These are phyloP conservation scores for Solanum ahanhuiri DNA, from an alignment of 257 asterid species.

Conservation along the genomic window DNA sequence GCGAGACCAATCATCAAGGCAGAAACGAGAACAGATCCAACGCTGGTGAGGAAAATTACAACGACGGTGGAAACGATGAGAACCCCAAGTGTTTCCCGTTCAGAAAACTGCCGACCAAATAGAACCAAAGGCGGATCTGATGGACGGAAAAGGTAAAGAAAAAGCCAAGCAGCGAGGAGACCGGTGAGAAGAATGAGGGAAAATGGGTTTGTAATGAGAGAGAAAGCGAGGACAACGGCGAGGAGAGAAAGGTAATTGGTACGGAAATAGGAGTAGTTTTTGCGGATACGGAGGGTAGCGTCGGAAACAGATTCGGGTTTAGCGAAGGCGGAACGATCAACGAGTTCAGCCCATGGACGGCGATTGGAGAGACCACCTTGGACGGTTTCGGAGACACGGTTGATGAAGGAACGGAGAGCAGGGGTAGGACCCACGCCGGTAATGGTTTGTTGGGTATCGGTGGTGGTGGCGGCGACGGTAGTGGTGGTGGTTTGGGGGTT, in stretches of 20 bases:
- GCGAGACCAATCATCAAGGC: slow-evolving; percentile 71
- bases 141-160: slow-evolving; percentile 84
- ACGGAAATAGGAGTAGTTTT: slow-evolving; percentile 56
- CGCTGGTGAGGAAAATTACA: slow-evolving; percentile 77
- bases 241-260: slow-evolving; percentile 52
- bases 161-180: slow-evolving; percentile 78
- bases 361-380: slow-evolving; percentile 52
- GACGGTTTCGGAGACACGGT: slow-evolving; percentile 36
- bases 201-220: slow-evolving; percentile 58
- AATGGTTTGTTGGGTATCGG: slow-evolving; percentile 3
- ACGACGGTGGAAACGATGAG: slow-evolving; percentile 34
- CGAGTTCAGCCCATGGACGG: slow-evolving; percentile 79
- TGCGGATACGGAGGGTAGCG: slow-evolving; percentile 66
- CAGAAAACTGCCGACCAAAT: slow-evolving; percentile 76
- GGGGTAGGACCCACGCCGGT: slow-evolving; percentile 18
- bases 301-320: slow-evolving; percentile 73
- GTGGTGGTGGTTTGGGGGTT: slow-evolving; percentile 18
- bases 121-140: slow-evolving; percentile 62
- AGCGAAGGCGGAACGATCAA: slow-evolving; percentile 62
- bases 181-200: slow-evolving; percentile 59
- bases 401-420: slow-evolving; percentile 38
- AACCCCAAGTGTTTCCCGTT: slow-evolving; percentile 53
- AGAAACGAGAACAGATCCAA: slow-evolving; percentile 80
- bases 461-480: background rate
- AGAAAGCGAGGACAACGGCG: slow-evolving; percentile 42